Conservation (phyloP, 2,329 filamentous ascomycete species). For the Hymenoscyphus albidus region DNA sequence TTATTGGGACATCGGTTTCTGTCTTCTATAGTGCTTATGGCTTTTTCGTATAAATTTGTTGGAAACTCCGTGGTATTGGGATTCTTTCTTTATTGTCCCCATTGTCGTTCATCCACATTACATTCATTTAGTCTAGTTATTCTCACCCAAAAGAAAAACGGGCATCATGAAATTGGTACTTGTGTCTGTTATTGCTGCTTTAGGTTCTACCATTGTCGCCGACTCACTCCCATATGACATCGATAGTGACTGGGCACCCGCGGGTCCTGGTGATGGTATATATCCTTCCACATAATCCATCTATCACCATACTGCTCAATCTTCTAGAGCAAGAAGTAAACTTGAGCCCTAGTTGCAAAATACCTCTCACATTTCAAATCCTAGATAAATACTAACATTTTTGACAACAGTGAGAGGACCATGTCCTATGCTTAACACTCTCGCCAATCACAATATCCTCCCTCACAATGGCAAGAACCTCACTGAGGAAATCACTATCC, state of each 20-base stretch:
- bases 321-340: neutral
- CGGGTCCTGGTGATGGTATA: constrained; percentile 2
- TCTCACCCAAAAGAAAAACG: neutral
- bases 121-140: neutral
- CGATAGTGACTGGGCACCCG: neutral
- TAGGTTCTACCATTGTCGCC: neutral
- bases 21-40: too few relatives aligned
- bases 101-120: neutral
- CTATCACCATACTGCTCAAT: neutral
- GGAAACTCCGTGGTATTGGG: too few relatives aligned
- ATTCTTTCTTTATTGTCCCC: too few relatives aligned
- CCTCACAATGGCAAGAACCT: constrained; percentile 12
- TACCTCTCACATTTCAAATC: too few relatives aligned
- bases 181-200: neutral
- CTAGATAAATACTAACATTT: neutral
- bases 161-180: neutral
- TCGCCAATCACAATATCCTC: constrained; percentile 13
- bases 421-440: constrained; percentile 15
- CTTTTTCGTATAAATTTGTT: too few relatives aligned
- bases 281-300: neutral
- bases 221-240: neutral
- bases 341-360: too few relatives aligned
- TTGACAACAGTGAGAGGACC: constrained; percentile 7
- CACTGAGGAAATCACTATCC: constrained; percentile 3
- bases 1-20: too few relatives aligned